A percentile compares a stretch with the other conserved stretches of the same genome.
phyloP scores from a whole-genome alignment of 208 protist species.

The Leishmania martiniquensis region DNA sequence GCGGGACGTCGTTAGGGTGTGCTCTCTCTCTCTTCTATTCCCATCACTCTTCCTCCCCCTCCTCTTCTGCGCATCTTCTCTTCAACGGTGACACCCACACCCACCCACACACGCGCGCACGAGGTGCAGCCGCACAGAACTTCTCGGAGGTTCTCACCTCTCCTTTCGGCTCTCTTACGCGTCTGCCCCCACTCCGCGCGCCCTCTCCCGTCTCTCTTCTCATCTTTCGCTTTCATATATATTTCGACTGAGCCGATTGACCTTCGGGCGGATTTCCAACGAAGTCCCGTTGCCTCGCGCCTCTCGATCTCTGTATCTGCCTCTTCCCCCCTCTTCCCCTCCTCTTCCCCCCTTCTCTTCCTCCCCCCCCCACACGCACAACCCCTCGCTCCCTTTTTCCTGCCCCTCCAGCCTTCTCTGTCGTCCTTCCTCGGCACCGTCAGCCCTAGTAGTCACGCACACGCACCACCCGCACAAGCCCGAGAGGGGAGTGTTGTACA shows the following conservation, averaged over 20 bases:
- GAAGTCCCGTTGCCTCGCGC: too few species aligned
- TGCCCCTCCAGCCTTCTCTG: background rate
- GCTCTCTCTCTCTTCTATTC: background rate
- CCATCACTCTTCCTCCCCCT: background rate
- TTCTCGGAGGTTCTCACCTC: conserved; percentile 7
- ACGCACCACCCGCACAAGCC: background rate
- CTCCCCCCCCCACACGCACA: background rate
- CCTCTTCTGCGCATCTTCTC: background rate
- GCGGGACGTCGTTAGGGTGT: background rate
- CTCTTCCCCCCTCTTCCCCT: background rate
- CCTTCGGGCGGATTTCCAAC: too few species aligned
- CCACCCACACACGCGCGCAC: background rate
- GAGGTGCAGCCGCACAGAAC: background rate
- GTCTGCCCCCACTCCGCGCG: background rate
- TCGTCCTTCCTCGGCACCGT: background rate
- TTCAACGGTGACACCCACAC: background rate
- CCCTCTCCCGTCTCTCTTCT: background rate
- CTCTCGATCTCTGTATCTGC: too few species aligned
- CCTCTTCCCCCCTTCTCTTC: background rate
- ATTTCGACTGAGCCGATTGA: too few species aligned
- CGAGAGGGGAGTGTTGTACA: background rate
- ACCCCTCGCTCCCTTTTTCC: background rate
- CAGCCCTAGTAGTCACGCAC: background rate
- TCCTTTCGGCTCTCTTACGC: background rate
- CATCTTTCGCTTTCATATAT: background rate